Conservation (phyloP, 2,329 filamentous ascomycete species). For the Plenodomus biglobosus region DNA sequence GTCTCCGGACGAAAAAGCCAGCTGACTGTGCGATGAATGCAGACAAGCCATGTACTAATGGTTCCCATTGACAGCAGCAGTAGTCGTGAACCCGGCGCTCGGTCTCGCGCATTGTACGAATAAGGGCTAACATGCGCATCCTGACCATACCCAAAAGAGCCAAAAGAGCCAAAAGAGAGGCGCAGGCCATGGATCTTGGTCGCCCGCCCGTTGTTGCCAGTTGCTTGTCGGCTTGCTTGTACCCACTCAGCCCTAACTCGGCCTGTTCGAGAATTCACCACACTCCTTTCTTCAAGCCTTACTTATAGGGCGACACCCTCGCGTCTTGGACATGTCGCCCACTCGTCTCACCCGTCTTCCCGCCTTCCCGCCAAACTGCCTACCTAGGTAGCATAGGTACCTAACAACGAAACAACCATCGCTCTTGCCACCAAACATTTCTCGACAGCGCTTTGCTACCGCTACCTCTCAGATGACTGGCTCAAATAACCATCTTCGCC, state of each 20-base stretch:
- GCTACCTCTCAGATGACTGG: conserved; percentile 24
- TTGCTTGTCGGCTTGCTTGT: conserved; percentile 4
- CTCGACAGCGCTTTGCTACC: background rate
- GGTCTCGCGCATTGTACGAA: background rate
- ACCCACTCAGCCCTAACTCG: conserved; percentile 10
- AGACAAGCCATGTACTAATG: background rate
- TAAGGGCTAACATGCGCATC: conserved; percentile 12
- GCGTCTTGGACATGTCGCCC: background rate
- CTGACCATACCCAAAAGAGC: conserved; percentile 13
- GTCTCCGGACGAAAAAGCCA: conserved; percentile 6
- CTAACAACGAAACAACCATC: background rate
- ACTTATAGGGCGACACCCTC: conserved; percentile 16
- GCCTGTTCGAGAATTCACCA: conserved; percentile 4
- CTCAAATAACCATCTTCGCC: conserved; percentile 27
- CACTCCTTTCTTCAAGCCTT: conserved; percentile 7
- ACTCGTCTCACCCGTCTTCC: background rate
- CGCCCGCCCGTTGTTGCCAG: too few species aligned
- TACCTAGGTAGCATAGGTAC: too few species aligned
- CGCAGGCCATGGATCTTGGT: conserved; percentile 3
- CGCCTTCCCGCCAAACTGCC: too few species aligned
- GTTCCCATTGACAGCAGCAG: background rate
- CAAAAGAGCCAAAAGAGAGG: too few species aligned
- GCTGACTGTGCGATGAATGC: conserved; percentile 1
- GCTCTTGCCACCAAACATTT: background rate
- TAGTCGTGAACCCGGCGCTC: background rate